Conservation (phyloP, 2,329 filamentous ascomycete species). For the Xylogone sp. region DNA sequence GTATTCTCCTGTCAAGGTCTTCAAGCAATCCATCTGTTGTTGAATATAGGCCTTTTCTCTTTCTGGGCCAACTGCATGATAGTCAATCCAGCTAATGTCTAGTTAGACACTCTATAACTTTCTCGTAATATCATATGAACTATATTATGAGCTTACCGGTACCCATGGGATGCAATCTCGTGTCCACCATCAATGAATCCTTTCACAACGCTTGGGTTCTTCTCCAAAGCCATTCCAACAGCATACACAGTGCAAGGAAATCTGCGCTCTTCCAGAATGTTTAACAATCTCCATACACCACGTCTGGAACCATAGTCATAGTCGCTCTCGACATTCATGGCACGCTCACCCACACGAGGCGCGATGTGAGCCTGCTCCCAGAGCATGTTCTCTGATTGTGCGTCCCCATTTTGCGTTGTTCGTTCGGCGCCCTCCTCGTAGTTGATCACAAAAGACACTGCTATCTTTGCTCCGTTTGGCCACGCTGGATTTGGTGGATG, state of each 20-base stretch:
- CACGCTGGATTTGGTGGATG: too few relatives aligned
- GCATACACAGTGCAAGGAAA: slow-evolving; percentile 40
- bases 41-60: slow-evolving; percentile 36
- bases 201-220: slow-evolving; percentile 36
- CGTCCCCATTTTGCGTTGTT: too few relatives aligned
- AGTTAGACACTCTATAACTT: not conserved
- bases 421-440: too few relatives aligned
- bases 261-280: slow-evolving; percentile 36
- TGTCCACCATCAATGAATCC: slow-evolving; percentile 36
- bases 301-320: slow-evolving; percentile 33
- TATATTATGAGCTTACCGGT: too few relatives aligned
- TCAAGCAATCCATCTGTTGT: slow-evolving; percentile 31
- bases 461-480: too few relatives aligned
- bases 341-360: slow-evolving; percentile 14
- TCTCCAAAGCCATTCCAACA: slow-evolving; percentile 35
- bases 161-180: slow-evolving; percentile 37
- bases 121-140: too few relatives aligned
- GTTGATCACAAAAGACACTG: too few relatives aligned
- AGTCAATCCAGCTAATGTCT: slow-evolving; percentile 32
- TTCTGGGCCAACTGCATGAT: slow-evolving; percentile 32
- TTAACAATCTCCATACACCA: slow-evolving; percentile 35
- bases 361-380: too few relatives aligned
- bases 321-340: slow-evolving; percentile 26
- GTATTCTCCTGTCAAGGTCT: slow-evolving; percentile 28
- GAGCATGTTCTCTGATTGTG: too few relatives aligned